Evolutionary conservation across 371 early-diverging fungal genomes (phyloP).

Genomic region (Lichtheimia ramosa): DNA sequence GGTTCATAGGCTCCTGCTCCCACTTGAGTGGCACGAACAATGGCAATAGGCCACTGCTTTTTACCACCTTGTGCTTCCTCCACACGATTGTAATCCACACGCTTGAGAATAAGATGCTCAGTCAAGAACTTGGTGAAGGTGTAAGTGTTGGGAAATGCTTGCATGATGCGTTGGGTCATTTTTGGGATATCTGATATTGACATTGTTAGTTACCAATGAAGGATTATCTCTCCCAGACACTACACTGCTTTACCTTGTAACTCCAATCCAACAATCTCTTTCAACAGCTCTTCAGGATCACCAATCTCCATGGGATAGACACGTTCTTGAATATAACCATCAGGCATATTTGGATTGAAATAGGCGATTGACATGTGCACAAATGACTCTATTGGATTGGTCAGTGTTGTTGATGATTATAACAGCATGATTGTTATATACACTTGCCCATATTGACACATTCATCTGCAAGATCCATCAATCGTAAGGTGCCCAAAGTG

Average conservation of each 20-base stretch:
- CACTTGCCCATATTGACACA: constrained; percentile 47
- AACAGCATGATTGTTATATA: not conserved
- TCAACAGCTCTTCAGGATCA: constrained; percentile 55
- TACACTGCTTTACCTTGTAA: constrained; percentile 25
- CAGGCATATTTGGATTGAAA: constrained; percentile 44
- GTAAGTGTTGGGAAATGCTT: constrained; percentile 59
- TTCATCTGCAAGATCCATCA: constrained; percentile 62
- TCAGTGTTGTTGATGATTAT: not conserved
- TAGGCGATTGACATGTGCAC: constrained; percentile 52
- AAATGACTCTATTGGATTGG: constrained; percentile 32
- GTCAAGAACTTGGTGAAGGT: constrained; percentile 64
- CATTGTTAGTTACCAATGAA: too few relatives aligned
- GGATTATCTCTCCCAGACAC: not conserved
- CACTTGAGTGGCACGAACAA: constrained; percentile 63
- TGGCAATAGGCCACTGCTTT: constrained; percentile 54
- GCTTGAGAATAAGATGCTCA: constrained; percentile 57
- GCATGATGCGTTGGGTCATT: constrained; percentile 48
- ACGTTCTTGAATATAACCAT: constrained; percentile 53
- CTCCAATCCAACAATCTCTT: constrained; percentile 51
- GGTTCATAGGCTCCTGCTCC: constrained; percentile 56
- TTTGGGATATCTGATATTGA: constrained; percentile 41
- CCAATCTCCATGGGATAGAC: constrained; percentile 62
- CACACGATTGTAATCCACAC: constrained; percentile 52
- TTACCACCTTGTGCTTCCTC: constrained; percentile 53
- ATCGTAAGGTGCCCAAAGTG: constrained; percentile 57